Conservation (phyloP, 768 basidiomycete genomes). For the Asterophora parasitica region DNA sequence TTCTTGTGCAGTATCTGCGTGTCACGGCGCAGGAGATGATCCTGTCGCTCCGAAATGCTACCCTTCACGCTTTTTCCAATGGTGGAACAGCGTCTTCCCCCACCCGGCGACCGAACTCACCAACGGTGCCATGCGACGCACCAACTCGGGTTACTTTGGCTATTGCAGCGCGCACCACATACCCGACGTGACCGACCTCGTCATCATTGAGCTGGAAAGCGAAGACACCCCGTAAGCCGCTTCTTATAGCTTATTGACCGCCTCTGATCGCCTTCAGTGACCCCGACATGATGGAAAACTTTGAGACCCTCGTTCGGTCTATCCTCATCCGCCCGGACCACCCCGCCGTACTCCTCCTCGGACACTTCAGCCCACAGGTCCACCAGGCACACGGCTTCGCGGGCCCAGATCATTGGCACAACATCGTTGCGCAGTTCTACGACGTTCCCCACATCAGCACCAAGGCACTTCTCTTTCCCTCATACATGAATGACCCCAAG, state of each 20-base stretch:
- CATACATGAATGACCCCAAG: slow-evolving; percentile 72
- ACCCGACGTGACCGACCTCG: slow-evolving; percentile 89
- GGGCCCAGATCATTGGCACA: slow-evolving; percentile 89
- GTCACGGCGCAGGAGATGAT: slow-evolving; percentile 91
- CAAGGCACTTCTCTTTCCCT: slow-evolving; percentile 77
- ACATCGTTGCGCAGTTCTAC: slow-evolving; percentile 91
- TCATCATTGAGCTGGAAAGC: slow-evolving; percentile 91
- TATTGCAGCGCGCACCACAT: slow-evolving; percentile 93
- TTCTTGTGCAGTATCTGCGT: slow-evolving; percentile 69
- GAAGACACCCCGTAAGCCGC: slow-evolving; percentile 78
- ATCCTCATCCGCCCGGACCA: slow-evolving; percentile 85
- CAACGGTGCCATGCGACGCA: slow-evolving; percentile 91
- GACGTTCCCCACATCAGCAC: slow-evolving; percentile 91
- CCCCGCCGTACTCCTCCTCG: slow-evolving; percentile 91
- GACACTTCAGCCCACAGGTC: slow-evolving; percentile 88
- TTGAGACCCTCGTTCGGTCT: slow-evolving; percentile 90
- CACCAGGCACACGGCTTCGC: slow-evolving; percentile 77
- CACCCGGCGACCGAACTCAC: slow-evolving; percentile 97
- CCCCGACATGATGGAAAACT: slow-evolving; percentile 68
- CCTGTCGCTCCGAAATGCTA: slow-evolving; percentile 83
- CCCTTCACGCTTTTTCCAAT: slow-evolving; percentile 91
- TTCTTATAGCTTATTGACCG: background rate
- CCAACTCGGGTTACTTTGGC: slow-evolving; percentile 91
- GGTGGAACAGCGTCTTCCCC: slow-evolving; percentile 98
- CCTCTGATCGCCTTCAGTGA: slow-evolving; percentile 41